phyloP scores from a whole-genome alignment of 805 yeast genomes.

The Komagataella populi region DNA sequence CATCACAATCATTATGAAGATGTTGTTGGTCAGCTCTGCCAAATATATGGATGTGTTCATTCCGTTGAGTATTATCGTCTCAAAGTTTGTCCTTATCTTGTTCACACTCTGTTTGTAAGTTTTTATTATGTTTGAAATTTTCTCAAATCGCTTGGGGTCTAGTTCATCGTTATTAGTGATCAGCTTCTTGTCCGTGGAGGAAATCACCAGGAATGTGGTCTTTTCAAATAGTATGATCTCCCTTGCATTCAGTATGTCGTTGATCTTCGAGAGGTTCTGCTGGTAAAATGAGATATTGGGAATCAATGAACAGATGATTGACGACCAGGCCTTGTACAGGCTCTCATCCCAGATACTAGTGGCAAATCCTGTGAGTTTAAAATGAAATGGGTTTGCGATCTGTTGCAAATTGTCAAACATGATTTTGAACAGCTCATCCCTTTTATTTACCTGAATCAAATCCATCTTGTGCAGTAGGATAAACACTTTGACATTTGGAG shows the following conservation, averaged over 20 bases:
- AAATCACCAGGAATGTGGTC: slow-evolving; percentile 78
- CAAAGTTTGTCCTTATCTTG: slow-evolving; percentile 76
- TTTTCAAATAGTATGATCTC: slow-evolving; percentile 88
- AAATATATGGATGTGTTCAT: slow-evolving; percentile 19
- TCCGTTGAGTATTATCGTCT: slow-evolving; percentile 58
- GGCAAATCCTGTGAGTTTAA: slow-evolving; percentile 72
- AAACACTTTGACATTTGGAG: slow-evolving; percentile 87
- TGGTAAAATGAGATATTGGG: slow-evolving; percentile 83
- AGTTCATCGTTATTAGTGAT: slow-evolving; percentile 16
- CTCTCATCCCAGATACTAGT: slow-evolving; percentile 97
- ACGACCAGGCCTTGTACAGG: slow-evolving; percentile 93
- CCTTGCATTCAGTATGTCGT: slow-evolving; percentile 64
- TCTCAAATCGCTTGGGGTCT: slow-evolving; percentile 90
- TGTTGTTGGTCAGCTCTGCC: slow-evolving; percentile 20
- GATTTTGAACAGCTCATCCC: slow-evolving; percentile 70
- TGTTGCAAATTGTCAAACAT: slow-evolving; percentile 75
- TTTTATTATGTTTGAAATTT: slow-evolving; percentile 85
- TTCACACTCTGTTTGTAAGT: slow-evolving; percentile 88
- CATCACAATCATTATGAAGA: slow-evolving; percentile 23
- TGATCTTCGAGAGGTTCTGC: slow-evolving; percentile 58
- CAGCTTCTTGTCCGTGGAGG: slow-evolving; percentile 30
- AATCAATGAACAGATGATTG: slow-evolving; percentile 85
- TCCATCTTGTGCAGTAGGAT: slow-evolving; percentile 94
- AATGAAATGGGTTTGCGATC: slow-evolving; percentile 52
- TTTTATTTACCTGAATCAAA: slow-evolving; percentile 72